These are phyloP conservation scores for Sextonia rubra DNA, from an alignment of 164 flowering plant genomes.

Conservation along the genomic window DNA sequence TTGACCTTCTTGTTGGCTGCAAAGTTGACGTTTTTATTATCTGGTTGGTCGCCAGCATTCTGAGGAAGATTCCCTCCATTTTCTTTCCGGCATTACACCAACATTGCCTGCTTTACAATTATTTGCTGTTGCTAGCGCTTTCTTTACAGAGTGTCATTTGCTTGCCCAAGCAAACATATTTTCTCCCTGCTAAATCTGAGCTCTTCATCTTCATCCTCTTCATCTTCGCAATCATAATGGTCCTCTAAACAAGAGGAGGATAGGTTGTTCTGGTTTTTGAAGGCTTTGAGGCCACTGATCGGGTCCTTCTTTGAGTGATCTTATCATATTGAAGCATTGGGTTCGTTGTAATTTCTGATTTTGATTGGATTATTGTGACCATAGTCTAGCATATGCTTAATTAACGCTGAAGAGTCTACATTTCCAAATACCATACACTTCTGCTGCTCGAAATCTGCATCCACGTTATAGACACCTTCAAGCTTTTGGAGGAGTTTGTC, in stretches of 20 bases:
- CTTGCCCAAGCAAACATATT: constrained; percentile 11
- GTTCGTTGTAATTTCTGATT: constrained; percentile 38
- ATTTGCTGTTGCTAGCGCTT: neutral
- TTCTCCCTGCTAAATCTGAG: constrained; percentile 6
- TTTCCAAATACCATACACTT: constrained; percentile 68
- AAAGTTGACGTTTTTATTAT: constrained; percentile 25
- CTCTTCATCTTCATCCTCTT: constrained; percentile 21
- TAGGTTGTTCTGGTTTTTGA: constrained; percentile 28
- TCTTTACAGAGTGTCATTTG: constrained; percentile 6
- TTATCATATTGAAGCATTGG: constrained; percentile 26
- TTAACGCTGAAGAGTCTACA: constrained; percentile 57
- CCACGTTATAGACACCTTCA: constrained; percentile 61
- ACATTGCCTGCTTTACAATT: constrained; percentile 7
- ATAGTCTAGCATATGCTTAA: constrained; percentile 72
- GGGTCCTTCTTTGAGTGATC: constrained; percentile 21
- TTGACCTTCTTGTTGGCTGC: constrained; percentile 17
- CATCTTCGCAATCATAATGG: constrained; percentile 32
- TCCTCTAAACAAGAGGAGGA: constrained; percentile 33
- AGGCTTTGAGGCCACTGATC: constrained; percentile 39
- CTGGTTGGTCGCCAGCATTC: constrained; percentile 7
- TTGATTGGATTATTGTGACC: constrained; percentile 52
- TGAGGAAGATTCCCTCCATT: constrained; percentile 12
- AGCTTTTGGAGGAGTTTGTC: no score
- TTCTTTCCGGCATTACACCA: constrained; percentile 12
- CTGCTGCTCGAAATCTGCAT: constrained; percentile 68